Evolutionary conservation across 176 grass and related monocot genomes (phyloP), one percentile per base, ranked within the genome.

Genomic region (Hsuehochloa calcarea): DNA sequence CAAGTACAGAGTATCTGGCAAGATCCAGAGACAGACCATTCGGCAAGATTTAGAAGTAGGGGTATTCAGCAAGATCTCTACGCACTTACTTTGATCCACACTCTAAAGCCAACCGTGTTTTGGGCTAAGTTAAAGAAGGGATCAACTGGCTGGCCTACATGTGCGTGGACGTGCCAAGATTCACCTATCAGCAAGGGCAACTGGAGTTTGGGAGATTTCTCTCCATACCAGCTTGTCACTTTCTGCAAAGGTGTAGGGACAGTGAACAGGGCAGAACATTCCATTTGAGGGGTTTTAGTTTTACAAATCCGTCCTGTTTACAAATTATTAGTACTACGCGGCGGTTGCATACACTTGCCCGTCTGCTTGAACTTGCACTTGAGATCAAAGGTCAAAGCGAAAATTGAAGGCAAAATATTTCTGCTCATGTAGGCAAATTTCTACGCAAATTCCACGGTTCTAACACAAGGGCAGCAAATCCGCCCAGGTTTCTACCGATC

Each of bases 61-160:
- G 39, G 63, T 14, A 52, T 65, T 65, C 58, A 65, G 6, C 34
- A 65, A 50, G 29, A 84, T 75, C 60, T 67, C 17, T 0, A 58
- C 8, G n/a, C 31, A 27, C 4, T 38, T 49, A 66, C 20, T 61
- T 13, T 65, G 81, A 74, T 84, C 37, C 22, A 75, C 22, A 52
- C 26, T 63, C 34, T 65, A 51, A 80, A 76, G 44, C 43, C 7
- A 38, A 22, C 23, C 56, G 52, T 54, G 29, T 54, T 35, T 39
- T 19, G 55, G 23, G 34, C 10, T 39, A 22, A 50, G 54, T 23
- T 55, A 70, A 85, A 66, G 44, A 64, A 82, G 38, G 45, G 72
- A 86, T 86, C 84, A 59, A 78, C 5, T 80, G 50, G 46, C 20
- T 66, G 79, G 46, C 79, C 56, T 77, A 45, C 87, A 90, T 90